phyloP scores from a whole-genome alignment of 768 basidiomycete genomes.

The Strobilomyces dryophilus region DNA sequence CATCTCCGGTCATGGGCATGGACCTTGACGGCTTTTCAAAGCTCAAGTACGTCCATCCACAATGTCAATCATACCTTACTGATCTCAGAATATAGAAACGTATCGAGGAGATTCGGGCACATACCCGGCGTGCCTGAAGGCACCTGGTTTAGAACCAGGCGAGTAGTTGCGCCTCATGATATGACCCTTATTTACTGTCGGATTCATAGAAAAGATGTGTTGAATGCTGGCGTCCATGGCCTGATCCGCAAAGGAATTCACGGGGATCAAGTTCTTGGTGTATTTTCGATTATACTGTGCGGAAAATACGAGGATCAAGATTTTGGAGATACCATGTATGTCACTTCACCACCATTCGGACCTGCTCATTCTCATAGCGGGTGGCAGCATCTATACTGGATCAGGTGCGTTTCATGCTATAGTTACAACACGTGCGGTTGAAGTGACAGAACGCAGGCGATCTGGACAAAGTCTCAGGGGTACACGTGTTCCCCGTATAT shows the following conservation, averaged over 20 bases:
- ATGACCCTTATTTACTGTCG: not conserved
- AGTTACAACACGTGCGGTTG: not conserved
- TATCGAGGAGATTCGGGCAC: conserved; percentile 24
- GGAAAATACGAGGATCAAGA: conserved; percentile 40
- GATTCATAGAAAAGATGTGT: conserved; percentile 15
- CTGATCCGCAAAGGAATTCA: conserved; percentile 35
- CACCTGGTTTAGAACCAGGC: conserved; percentile 19
- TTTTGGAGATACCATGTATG: conserved; percentile 35
- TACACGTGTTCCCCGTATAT: conserved; percentile 2
- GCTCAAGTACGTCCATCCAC: not conserved
- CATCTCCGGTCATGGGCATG: too few relatives aligned
- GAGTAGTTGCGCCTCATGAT: too few relatives aligned
- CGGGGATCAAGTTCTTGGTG: conserved; percentile 29
- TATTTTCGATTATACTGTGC: conserved; percentile 40
- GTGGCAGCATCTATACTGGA: conserved; percentile 33
- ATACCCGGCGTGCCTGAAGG: conserved; percentile 23
- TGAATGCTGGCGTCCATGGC: conserved; percentile 32
- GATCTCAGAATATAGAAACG: not conserved
- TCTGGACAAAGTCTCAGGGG: conserved; percentile 5
- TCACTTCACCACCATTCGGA: not conserved
- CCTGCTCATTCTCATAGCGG: not conserved
- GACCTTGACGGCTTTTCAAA: too few relatives aligned
- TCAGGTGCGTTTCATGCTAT: conserved; percentile 15
- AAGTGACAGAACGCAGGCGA: conserved; percentile 16
- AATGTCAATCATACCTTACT: not conserved